A percentile compares a stretch with the other conserved stretches of the same genome.
Evolutionary conservation across 1,284 basidiomycete genomes (phyloP).

Genomic region (Phlebopus sp.): DNA sequence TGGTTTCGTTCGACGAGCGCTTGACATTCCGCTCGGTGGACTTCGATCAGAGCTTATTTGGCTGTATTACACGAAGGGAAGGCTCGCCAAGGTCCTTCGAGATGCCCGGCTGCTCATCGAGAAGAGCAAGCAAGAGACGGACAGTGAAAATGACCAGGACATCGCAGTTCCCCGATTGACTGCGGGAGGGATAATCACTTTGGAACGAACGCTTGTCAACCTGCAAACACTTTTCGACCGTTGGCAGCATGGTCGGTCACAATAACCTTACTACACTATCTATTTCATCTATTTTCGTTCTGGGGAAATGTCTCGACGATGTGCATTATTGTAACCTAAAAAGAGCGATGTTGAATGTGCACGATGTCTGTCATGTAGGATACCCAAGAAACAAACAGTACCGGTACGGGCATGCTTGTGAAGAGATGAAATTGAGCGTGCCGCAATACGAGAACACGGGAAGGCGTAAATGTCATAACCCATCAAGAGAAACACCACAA

Average conservation of each 20-base stretch:
- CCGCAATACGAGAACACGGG: conserved; percentile 19
- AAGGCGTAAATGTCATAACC: neutral
- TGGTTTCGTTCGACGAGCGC: conserved; percentile 82
- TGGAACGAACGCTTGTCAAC: conserved; percentile 68
- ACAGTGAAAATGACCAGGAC: conserved; percentile 46
- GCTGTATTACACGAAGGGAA: conserved; percentile 68
- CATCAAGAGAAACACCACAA: conserved; percentile 13
- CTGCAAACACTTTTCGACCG: conserved; percentile 39
- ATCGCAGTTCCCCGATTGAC: conserved; percentile 75
- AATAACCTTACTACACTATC: conserved; percentile 14
- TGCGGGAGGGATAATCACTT: conserved; percentile 75
- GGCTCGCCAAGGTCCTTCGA: conserved; percentile 65
- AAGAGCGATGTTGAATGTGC: neutral
- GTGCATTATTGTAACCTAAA: conserved; percentile 22
- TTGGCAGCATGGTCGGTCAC: conserved; percentile 10
- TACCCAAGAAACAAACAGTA: conserved; percentile 12
- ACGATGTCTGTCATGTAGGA: conserved; percentile 3
- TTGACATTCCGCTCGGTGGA: conserved; percentile 72
- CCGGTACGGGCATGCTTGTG: conserved; percentile 8
- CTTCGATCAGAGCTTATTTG: conserved; percentile 73
- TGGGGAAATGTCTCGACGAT: conserved; percentile 26
- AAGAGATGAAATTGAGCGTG: conserved; percentile 6
- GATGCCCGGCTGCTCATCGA: conserved; percentile 66
- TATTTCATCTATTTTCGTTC: conserved; percentile 16
- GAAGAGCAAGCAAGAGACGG: conserved; percentile 51